Base-by-base conservation (phyloP, 257 asterid species). In the Salvia rosmarinus region DNA sequence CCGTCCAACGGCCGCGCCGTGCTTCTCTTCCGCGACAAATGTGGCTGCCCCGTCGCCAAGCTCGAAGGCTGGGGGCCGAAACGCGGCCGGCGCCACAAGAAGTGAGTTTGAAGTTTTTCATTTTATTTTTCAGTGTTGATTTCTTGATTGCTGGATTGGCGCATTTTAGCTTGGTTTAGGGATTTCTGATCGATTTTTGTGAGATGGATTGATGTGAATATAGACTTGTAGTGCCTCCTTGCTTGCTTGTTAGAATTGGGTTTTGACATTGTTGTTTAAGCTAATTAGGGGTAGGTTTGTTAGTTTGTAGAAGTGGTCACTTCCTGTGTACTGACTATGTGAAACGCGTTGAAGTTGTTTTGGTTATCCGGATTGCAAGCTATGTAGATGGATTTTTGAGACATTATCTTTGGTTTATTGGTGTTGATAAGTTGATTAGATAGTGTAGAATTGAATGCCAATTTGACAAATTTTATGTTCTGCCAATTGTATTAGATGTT, bases 1-100 rank as follows among this genome's bases (percentile, higher is more conserved):
- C 98, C 96, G 4, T 80, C 84, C 2, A 93, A 85, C 44, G 98
- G 98, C 43, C 82, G 97, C 11, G 98, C 97, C 0, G 97, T 92
- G 62, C 67, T 92, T 72, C 82, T 92, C 4, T 92, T 90, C 61
- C 78, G 95, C 49, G 78, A 81, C 0, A 83, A 76, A 76, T 92
- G 98, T 61, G 98, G 98, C 1, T 92, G 98, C 78, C 95, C 98
- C 0, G 61, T 83, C 2, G 87, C 97, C 8, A 92, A 90, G 67
- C 87, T 92, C 55, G 93, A 88, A 77, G 96, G 91, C 0, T 90
- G 96, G 98, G 91, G 86, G 20, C 80, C 95, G 2, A 88, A 80
- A 64, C 91, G 93, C 14, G 79, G 92, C 51, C 91, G 91, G 28
- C 92, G 97, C 37, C 86, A 77, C 65, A 90, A 87, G 82, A 90